A percentile compares a stretch with the other conserved stretches of the same genome.
Conservation (phyloP, 1,284 basidiomycete species). For the Chiua sp. region DNA sequence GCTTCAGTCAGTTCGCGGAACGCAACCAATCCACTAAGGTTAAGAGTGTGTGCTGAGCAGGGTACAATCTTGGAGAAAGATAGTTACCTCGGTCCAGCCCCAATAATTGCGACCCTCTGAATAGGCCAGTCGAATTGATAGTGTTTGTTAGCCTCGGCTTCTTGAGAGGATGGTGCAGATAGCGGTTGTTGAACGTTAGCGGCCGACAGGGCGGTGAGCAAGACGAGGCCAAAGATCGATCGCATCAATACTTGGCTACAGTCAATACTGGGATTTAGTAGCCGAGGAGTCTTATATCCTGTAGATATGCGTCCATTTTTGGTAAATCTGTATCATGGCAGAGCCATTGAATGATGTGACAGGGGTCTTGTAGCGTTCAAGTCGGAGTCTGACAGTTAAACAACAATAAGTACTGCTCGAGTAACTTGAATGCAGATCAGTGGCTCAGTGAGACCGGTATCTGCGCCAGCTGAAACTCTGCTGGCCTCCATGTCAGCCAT, state of each 20-base stretch:
- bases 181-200: slow-evolving; percentile 12
- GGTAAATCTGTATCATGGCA: too few relatives aligned
- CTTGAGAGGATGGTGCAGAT: not conserved
- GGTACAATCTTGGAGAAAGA: not conserved
- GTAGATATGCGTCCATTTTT: too few relatives aligned
- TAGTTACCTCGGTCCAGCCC: slow-evolving; percentile 20
- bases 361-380: too few relatives aligned
- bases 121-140: slow-evolving; percentile 21
- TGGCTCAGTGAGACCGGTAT: too few relatives aligned
- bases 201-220: slow-evolving; percentile 1
- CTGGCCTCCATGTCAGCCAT: too few relatives aligned
- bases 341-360: too few relatives aligned
- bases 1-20: slow-evolving; percentile 19
- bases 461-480: too few relatives aligned
- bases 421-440: too few relatives aligned
- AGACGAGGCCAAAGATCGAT: not conserved
- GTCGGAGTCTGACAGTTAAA: too few relatives aligned
- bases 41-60: not conserved
- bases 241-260: slow-evolving; percentile 2
- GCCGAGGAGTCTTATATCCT: too few relatives aligned
- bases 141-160: not conserved
- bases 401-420: too few relatives aligned
- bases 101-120: slow-evolving; percentile 19
- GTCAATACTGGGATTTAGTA: too few relatives aligned
- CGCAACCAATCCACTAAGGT: slow-evolving; percentile 10